Evolutionary conservation across 768 basidiomycete genomes (phyloP).

Genomic region (Pluteus cervinus): DNA sequence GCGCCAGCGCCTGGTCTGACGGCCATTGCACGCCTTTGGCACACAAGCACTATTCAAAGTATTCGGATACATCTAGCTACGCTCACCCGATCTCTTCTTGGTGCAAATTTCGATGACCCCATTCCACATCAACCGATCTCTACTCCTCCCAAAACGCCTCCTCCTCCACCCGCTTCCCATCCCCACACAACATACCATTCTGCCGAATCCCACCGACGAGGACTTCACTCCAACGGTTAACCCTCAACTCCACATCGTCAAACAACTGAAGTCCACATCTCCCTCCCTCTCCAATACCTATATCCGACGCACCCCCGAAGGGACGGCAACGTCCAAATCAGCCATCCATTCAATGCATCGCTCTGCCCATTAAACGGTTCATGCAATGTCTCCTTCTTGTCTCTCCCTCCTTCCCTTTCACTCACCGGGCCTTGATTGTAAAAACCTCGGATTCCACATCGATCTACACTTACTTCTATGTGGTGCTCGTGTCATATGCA

Average conservation of each 20-base stretch:
- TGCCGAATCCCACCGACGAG: conserved; percentile 18
- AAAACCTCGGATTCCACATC: conserved; percentile 26
- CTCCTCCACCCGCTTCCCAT: no score
- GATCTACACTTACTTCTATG: conserved; percentile 26
- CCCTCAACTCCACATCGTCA: conserved; percentile 18
- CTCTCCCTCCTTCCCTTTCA: conserved; percentile 19
- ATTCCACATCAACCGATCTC: no score
- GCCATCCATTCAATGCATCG: conserved; percentile 14
- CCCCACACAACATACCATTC: conserved; percentile 9
- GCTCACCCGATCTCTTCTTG: conserved; percentile 8
- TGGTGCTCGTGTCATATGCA: conserved; percentile 22
- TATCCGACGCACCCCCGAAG: conserved; percentile 2
- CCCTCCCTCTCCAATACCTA: conserved; percentile 6
- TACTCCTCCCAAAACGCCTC: no score
- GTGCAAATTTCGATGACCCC: no score
- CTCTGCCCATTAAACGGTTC: conserved; percentile 21
- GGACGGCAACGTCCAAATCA: background rate
- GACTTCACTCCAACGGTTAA: conserved; percentile 20
- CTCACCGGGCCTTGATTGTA: conserved; percentile 27
- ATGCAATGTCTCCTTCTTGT: conserved; percentile 20
- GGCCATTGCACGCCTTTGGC: conserved; percentile 16
- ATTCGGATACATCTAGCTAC: conserved; percentile 17
- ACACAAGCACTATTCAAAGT: conserved; percentile 13
- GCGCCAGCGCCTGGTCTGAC: no score
- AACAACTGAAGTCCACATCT: no score